Base-by-base conservation (phyloP, 257 asterid genomes). In the Catharanthus roseus region DNA sequence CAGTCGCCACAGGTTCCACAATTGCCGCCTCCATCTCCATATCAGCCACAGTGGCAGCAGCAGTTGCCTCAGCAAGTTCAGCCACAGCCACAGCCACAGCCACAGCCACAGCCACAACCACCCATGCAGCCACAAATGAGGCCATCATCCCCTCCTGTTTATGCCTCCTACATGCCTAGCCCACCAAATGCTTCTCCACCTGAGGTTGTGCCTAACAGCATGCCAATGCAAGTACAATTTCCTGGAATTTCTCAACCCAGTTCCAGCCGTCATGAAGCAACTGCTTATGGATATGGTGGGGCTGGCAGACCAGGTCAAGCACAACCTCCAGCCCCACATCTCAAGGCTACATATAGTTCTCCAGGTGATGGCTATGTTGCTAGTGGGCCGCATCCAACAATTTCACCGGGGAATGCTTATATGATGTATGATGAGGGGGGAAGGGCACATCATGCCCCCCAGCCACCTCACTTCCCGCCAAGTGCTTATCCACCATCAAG, bases 391-490 rank as follows among this genome's bases (percentile, higher is more conserved):
- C 96, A 83, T 55, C 91, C 91, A 8, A 66, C 90, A 13, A 90
- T 77, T 34, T 75, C 87, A 34, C 86, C 90, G 0, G 93, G 88
- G 75, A 93, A 83, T 77, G 75, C 92, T 7, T 89, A 87, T 71
- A 62, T 86, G 82, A 80, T 88, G 66, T 91, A 67, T 69, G 98
- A 90, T 21, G 86, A 91, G 82, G 89, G 85, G 6, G 90, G 89
- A 38, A 86, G 96, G 81, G 67, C 80, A 3, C 97, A 86, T 50
- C 89, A 79, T 67, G 85, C 84, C 5, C 78, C 87, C 8, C 82
- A 83, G 54, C 96, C 79, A n/a, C 81, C 93, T 74, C 90, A 87
- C 69, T 88, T 83, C 80, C 92, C 82, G 65, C 97, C 85, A 56
- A 78, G 81, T 72, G 82, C 77, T 70, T 90, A 87, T 81, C 96